These are phyloP conservation scores for Salix udensis DNA, from an alignment of 345 rosid species.

Conservation along the genomic window DNA sequence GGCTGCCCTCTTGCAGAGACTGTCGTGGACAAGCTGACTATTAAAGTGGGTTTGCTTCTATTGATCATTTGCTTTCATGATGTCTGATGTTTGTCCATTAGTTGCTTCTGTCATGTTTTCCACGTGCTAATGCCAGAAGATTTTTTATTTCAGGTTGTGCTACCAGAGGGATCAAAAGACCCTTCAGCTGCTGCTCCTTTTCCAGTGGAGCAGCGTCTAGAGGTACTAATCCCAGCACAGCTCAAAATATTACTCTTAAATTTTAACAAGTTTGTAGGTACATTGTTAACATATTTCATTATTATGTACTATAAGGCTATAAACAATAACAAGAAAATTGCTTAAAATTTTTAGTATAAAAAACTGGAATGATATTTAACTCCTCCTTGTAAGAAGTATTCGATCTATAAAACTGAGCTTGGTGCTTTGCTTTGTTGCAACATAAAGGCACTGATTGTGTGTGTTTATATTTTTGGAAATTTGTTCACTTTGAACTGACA, in stretches of 20 bases:
- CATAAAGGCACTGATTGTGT: neutral
- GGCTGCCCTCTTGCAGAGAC: conserved; percentile 91
- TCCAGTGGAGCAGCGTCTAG: conserved; percentile 69
- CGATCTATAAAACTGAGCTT: neutral
- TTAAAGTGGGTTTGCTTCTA: conserved; percentile 57
- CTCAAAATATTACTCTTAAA: neutral
- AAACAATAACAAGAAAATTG: neutral
- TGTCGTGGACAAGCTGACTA: conserved; percentile 76
- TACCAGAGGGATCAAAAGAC: conserved; percentile 93
- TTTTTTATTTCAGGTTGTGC: conserved; percentile 67
- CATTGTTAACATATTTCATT: neutral
- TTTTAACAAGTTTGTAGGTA: neutral
- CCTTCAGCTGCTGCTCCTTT: conserved; percentile 82
- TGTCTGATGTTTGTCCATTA: neutral
- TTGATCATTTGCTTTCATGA: conserved; percentile 3
- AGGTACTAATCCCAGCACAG: conserved; percentile 41
- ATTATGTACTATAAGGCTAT: neutral
- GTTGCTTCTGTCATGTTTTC: conserved; percentile 7
- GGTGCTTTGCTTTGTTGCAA: neutral
- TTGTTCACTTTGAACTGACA: conserved; percentile 1
- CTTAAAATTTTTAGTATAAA: neutral
- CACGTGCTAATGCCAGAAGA: conserved; percentile 3
- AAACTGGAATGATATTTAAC: neutral
- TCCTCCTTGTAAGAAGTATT: conserved; percentile 2
- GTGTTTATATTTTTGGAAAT: neutral